Percentiles rank a stretch among this genome's conserved stretches.
Evolutionary conservation across 768 basidiomycete species (phyloP).

Genomic region (button mushroom (Agaricus bisporus)): DNA sequence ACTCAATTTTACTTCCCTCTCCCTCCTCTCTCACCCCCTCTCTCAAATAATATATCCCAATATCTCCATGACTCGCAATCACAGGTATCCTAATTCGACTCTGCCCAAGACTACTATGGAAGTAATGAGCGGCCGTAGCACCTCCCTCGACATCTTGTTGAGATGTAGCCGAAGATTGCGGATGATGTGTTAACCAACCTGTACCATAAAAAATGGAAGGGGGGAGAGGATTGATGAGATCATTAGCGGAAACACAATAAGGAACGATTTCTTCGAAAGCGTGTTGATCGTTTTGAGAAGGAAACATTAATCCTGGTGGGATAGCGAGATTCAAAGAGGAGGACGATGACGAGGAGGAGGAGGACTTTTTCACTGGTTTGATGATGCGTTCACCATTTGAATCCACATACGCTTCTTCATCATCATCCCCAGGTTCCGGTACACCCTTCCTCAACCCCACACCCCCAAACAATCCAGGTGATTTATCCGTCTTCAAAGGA

Average conservation of each 20-base stretch:
- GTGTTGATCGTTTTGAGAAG: constrained; percentile 44
- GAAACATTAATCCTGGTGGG: constrained; percentile 68
- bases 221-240: constrained; percentile 96
- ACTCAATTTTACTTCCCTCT: constrained; percentile 65
- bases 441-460: constrained; percentile 80
- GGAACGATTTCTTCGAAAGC: constrained; percentile 85
- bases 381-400: constrained; percentile 21
- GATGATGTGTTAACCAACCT: constrained; percentile 84
- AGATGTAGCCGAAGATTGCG: constrained; percentile 26
- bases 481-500: constrained; percentile 27
- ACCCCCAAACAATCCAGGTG: constrained; percentile 75
- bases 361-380: constrained; percentile 14
- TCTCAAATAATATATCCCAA: constrained; percentile 85
- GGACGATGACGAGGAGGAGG: not conserved
- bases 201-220: constrained; percentile 88
- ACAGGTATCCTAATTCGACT: constrained; percentile 81
- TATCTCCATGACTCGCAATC: constrained; percentile 81
- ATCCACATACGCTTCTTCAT: constrained; percentile 25
- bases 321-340: constrained; percentile 35
- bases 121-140: constrained; percentile 70
- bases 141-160: constrained; percentile 18
- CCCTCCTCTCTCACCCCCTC: constrained; percentile 48
- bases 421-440: constrained; percentile 36
- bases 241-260: constrained; percentile 94
- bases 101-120: constrained; percentile 84